Conservation (phyloP, 495 filamentous ascomycete genomes). For the Podospora anserina region DNA sequence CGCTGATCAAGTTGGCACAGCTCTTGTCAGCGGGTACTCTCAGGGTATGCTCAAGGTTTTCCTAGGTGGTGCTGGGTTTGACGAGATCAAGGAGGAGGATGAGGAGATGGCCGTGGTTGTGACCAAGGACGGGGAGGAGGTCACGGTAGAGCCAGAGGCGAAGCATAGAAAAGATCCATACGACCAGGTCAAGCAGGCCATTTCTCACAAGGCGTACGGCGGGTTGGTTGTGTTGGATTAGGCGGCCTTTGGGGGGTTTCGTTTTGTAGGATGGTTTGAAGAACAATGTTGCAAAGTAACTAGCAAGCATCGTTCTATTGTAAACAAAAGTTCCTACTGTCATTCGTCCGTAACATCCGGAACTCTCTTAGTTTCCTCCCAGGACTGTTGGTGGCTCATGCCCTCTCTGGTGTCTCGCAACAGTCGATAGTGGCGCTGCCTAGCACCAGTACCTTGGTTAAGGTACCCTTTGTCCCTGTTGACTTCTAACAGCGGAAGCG, state of each 20-base stretch:
- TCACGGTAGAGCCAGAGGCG: not conserved
- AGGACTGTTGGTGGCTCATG: no score
- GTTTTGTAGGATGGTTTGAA: no score
- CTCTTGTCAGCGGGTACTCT: not conserved
- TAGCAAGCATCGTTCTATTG: no score
- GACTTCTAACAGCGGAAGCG: not conserved
- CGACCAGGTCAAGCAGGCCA: conserved; percentile 1
- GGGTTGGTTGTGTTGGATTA: not conserved
- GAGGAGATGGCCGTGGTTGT: not conserved
- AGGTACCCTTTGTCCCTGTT: not conserved
- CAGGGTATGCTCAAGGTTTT: not conserved
- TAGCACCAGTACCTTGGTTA: not conserved
- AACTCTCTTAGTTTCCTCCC: no score
- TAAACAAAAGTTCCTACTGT: no score
- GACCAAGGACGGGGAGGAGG: not conserved
- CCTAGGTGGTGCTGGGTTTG: not conserved
- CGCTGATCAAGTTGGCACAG: not conserved
- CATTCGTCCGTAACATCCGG: no score
- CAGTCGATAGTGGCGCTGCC: not conserved
- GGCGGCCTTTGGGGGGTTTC: not conserved
- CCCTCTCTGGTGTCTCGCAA: no score
- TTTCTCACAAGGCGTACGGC: not conserved
- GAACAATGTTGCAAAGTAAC: no score
- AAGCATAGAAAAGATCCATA: not conserved
- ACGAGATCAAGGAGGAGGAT: not conserved